Conservation (phyloP, 495 filamentous ascomycete genomes). For the Massariosphaeria phaeospora region DNA sequence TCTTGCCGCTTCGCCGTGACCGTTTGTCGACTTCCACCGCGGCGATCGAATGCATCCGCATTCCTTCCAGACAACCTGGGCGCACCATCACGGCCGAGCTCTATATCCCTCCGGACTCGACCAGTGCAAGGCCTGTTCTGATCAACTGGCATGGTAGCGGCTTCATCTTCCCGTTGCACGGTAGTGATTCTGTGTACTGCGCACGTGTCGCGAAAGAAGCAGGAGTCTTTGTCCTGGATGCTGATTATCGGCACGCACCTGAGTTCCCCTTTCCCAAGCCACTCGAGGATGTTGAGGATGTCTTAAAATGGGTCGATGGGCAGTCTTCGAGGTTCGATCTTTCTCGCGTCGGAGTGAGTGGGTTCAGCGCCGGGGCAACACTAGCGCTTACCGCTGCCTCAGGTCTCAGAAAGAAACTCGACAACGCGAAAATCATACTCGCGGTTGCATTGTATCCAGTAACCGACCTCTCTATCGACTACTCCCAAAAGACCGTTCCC, state of each 20-base stretch:
- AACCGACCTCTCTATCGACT: background rate
- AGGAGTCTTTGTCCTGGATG: conserved; percentile 36
- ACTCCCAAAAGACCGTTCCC: background rate
- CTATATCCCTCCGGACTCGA: conserved; percentile 38
- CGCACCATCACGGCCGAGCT: conserved; percentile 47
- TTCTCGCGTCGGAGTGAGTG: conserved; percentile 59
- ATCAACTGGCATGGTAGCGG: conserved; percentile 45
- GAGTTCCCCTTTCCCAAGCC: conserved; percentile 41
- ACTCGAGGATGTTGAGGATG: conserved; percentile 44
- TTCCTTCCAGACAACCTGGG: conserved; percentile 43
- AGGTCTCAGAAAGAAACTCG: background rate
- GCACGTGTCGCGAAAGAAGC: conserved; percentile 31
- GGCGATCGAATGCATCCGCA: conserved; percentile 35
- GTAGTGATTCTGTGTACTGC: conserved; percentile 39
- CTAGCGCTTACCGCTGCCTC: conserved; percentile 51
- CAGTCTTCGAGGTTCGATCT: conserved; percentile 36
- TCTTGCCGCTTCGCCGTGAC: background rate
- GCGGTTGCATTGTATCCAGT: conserved; percentile 6
- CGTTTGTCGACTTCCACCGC: background rate
- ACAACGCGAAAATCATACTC: background rate
- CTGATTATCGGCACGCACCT: conserved; percentile 42
- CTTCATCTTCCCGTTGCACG: conserved; percentile 38
- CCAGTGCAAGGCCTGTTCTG: conserved; percentile 31
- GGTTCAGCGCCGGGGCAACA: conserved; percentile 84
- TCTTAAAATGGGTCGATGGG: conserved; percentile 34